Base-by-base conservation (phyloP, 805 yeast species). In the Barnettozyma sucrosica region DNA sequence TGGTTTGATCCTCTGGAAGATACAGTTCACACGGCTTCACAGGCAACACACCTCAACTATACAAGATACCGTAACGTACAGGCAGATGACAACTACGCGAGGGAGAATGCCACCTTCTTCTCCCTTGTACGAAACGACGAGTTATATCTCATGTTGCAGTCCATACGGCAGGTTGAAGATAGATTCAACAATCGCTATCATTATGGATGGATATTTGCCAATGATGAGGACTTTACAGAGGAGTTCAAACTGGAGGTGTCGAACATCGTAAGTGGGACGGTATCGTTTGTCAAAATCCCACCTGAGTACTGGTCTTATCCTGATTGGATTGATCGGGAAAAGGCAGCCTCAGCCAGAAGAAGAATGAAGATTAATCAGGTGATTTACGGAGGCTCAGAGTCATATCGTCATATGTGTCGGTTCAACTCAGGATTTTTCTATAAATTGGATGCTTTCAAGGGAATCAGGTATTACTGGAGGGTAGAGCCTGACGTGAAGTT, bases 151-250 rank as follows among this genome's bases (percentile, higher is more conserved):
- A 69, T 86, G 60, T 62, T 81, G 6, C 73, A 74, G 38, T 75
- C 92, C 4, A 77, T 86, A 44, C 75, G 79, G 53, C 73, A 74
- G 48, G 77, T 81, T 41, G 86, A 85, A 58, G 81, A 76, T 53
- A 66, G 90, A 34, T 85, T 84, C 69, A 92, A 92, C 71, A 63
- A 69, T n/a, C 76, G 85, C 43, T 89, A 69, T 69, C 75, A 85
- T 53, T 92, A 92, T 63, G 97, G 95, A 57, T 92, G 98, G 97
- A 92, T 89, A 19, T 93, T 92, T 66, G 74, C 93, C 57, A 92
- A 92, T 65, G 97, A 92, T 64, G 88, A 82, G 49, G 84, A 77
- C 39, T 93, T 92, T 68, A 74, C 80, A 43, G 89, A 87, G 3
- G 92, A 87, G 56, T 92, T 93, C 66, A 87, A 79, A 58, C 67